Evolutionary conservation across 1,139 yeast genomes (phyloP).

Genomic region (Suhomyces taliae): DNA sequence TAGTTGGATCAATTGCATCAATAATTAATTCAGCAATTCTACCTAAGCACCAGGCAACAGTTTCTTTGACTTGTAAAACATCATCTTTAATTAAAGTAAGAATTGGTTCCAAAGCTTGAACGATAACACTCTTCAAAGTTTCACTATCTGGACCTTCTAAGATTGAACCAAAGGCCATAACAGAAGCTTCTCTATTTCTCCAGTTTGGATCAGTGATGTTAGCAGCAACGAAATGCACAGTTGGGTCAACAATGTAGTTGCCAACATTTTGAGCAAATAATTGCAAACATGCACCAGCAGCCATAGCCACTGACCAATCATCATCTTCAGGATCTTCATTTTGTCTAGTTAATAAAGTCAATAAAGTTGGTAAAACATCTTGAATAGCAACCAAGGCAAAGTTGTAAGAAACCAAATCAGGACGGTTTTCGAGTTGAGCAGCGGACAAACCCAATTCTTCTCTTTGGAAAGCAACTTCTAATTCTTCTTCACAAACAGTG

Average conservation of each 20-base stretch:
- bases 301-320: slow-evolving; percentile 98
- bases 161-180: slow-evolving; percentile 97
- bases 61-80: slow-evolving; percentile 84
- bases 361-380: slow-evolving; percentile 85
- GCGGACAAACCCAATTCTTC: slow-evolving; percentile 52
- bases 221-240: slow-evolving; percentile 76
- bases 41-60: slow-evolving; percentile 98
- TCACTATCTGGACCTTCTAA: slow-evolving; percentile 90
- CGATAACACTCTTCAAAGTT: slow-evolving; percentile 64
- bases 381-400: slow-evolving; percentile 83
- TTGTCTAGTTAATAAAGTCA: slow-evolving; percentile 78
- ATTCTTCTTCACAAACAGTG: slow-evolving; percentile 94
- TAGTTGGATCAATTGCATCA: slow-evolving; percentile 68
- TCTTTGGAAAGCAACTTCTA: slow-evolving; percentile 70
- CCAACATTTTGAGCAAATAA: slow-evolving; percentile 90
- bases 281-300: slow-evolving; percentile 96
- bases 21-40: slow-evolving; percentile 88
- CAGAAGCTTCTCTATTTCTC: slow-evolving; percentile 95
- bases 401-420: slow-evolving; percentile 53
- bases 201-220: slow-evolving; percentile 62
- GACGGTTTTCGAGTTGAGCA: slow-evolving; percentile 39
- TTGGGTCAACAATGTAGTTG: slow-evolving; percentile 80
- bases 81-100: slow-evolving; percentile 71
- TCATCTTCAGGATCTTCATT: slow-evolving; percentile 93
- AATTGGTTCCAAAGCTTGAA: slow-evolving; percentile 81